Base-by-base conservation (phyloP, 352 stramenopile species). In the Globisporangium nunn region DNA sequence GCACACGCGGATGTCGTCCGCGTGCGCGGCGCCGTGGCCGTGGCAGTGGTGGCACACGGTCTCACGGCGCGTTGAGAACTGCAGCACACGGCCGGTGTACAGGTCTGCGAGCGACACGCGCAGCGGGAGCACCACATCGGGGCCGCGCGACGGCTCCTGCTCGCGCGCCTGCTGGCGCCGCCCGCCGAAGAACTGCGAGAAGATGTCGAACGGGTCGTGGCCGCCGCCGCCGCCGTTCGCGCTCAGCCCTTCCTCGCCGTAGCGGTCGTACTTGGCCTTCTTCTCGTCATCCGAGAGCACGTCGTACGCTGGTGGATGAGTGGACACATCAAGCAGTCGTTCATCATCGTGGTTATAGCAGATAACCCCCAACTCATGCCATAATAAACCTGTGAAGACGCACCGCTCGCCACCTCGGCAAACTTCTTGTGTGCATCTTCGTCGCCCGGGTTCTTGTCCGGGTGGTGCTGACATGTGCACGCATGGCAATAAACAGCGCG, bases 71-170 rank as follows among this genome's bases (percentile, higher is more conserved):
- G 98, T 97, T 35, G 92, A 87, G 29, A 98, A 94, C 63, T 98
- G 88, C 56, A 98, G 84, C 35, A 83, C 85, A 56, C 97, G 92
- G 53, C 97, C 97, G 47, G 95, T 91, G 81, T 99, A 99, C 41
- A 99, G 68, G 67, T 99, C 90, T 11, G 97, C 85, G 40, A 99
- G 78, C 23, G 96, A 96, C 41, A 99, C 80, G 31, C 92, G 70
- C 31, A 98, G 67, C 6, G 94, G 95, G 58, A 98, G 91, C 17
- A 87, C 61, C 7, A 89, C 68, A 50, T 92, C 81, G 6, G 80
- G 80, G 0, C 79, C 78, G 6, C 81, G 79, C 7, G 77, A 75
- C 8, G 77, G 79, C 56, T 88, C 81, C 2, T 71, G 68, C 4
- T 85, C 71, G 52, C 63, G 71, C 3, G 23, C 23, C 23, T 65